phyloP scores from a whole-genome alignment of 257 asterid genomes.

The Penstemon eatonii region DNA sequence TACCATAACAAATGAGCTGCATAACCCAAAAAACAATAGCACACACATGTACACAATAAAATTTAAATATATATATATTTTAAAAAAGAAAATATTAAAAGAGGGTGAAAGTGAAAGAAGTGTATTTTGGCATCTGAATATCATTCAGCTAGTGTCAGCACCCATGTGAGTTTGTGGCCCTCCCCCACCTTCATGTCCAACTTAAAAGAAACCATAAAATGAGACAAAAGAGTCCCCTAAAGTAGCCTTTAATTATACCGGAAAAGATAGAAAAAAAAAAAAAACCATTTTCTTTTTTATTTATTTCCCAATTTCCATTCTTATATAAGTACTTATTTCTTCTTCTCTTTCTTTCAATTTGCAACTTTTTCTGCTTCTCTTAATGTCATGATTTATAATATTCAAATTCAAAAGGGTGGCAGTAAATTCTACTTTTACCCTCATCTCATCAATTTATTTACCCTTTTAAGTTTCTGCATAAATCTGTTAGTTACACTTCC shows the following conservation, averaged over 20 bases:
- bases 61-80: not conserved
- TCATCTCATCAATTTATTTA: too few species aligned
- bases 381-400: too few species aligned
- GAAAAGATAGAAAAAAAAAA: conserved; percentile 7
- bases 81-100: too few species aligned
- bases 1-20: conserved; percentile 4
- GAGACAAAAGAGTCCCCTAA: too few species aligned
- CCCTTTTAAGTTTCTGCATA: too few species aligned
- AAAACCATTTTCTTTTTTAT: too few species aligned
- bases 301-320: too few species aligned
- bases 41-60: conserved; percentile 32
- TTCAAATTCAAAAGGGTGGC: too few species aligned
- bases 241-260: conserved; percentile 34
- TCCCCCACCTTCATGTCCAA: not conserved
- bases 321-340: not conserved
- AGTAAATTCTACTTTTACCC: too few species aligned
- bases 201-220: conserved; percentile 27
- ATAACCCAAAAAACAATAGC: conserved; percentile 32
- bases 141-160: conserved; percentile 37
- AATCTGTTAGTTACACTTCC: too few species aligned
- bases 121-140: too few species aligned
- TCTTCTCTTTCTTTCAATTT: not conserved
- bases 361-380: too few species aligned
- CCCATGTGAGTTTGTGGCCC: conserved; percentile 50
- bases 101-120: conserved; percentile 44